Evolutionary conservation across 805 yeast species (phyloP).

Genomic region (Lipomyces sp.): DNA sequence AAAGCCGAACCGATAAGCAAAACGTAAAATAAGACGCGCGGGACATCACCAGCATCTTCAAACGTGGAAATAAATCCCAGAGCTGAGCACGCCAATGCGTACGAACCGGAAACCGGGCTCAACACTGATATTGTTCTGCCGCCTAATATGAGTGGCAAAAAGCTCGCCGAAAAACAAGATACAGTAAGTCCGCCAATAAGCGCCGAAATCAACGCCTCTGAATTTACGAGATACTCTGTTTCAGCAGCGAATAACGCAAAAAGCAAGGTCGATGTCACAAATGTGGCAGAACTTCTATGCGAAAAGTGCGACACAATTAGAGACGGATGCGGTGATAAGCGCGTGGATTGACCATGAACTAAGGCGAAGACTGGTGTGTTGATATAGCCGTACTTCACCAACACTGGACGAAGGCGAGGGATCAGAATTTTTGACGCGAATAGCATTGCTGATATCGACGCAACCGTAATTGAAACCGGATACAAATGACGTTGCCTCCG

Average conservation of each 20-base stretch:
- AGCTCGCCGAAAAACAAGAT: conserved; percentile 20
- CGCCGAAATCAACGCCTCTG: conserved; percentile 19
- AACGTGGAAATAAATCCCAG: conserved; percentile 30
- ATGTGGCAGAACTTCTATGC: conserved; percentile 16
- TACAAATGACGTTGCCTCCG: conserved; percentile 25
- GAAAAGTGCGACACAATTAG: conserved; percentile 20
- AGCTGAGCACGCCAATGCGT: conserved; percentile 28
- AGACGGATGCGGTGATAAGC: conserved; percentile 16
- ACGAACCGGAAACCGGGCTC: conserved; percentile 22
- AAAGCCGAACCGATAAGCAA: conserved; percentile 11
- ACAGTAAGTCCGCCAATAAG: conserved; percentile 19
- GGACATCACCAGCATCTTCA: conserved; percentile 34
- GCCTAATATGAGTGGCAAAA: conserved; percentile 21
- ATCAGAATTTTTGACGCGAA: conserved; percentile 18
- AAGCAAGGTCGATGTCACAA: conserved; percentile 22
- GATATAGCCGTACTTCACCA: conserved; percentile 26
- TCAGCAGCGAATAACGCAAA: conserved; percentile 29
- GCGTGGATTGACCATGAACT: background rate
- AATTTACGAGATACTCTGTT: conserved; percentile 29
- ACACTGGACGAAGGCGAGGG: conserved; percentile 15
- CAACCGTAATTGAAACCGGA: conserved; percentile 27
- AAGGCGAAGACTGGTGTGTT: conserved; percentile 18
- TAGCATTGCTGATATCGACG: conserved; percentile 7
- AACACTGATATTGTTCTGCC: conserved; percentile 7
- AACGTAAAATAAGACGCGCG: conserved; percentile 20